Percentiles rank a stretch among this genome's conserved stretches.
Evolutionary conservation across 345 rosid genomes (phyloP).

Genomic region (Sisymbrium altissimum): DNA sequence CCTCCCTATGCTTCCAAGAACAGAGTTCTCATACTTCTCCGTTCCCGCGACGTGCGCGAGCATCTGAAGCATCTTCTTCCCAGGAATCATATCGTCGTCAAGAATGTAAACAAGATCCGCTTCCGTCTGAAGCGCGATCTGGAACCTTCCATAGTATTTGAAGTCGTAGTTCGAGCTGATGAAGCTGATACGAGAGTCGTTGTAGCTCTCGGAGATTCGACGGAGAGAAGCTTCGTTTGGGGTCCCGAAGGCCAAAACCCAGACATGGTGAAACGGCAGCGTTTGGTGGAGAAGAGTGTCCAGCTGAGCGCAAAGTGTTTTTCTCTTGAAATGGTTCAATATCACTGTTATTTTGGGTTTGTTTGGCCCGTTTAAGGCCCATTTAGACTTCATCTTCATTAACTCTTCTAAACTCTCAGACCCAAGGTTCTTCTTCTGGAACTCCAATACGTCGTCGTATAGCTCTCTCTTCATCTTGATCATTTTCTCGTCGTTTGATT

Average conservation of each 20-base stretch:
- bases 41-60: constrained; percentile 97
- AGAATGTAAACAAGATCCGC: constrained; percentile 80
- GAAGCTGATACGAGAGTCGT: constrained; percentile 89
- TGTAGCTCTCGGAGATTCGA: constrained; percentile 72
- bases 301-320: constrained; percentile 88
- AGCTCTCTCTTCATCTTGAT: constrained; percentile 76
- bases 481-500: constrained; percentile 70
- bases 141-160: constrained; percentile 97
- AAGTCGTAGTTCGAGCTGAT: constrained; percentile 87
- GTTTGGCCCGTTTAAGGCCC: constrained; percentile 64
- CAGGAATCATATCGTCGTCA: constrained; percentile 97
- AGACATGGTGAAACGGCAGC: constrained; percentile 84
- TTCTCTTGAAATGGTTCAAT: constrained; percentile 93
- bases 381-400: constrained; percentile 77
- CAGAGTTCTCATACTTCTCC: constrained; percentile 84
- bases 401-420: constrained; percentile 68
- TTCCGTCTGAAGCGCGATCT: constrained; percentile 91
- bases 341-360: constrained; percentile 79
- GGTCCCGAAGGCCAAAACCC: constrained; percentile 92
- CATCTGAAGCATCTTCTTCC: constrained; percentile 86
- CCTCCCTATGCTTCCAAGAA: constrained; percentile 91
- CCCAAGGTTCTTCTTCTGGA: constrained; percentile 57
- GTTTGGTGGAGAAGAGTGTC: constrained; percentile 87
- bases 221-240: constrained; percentile 72
- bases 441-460: constrained; percentile 55